A percentile compares a stretch with the other conserved stretches of the same genome.
These are phyloP conservation scores for Aspergillus biplanus DNA, from an alignment of 495 filamentous ascomycete genomes.

Conservation along the genomic window DNA sequence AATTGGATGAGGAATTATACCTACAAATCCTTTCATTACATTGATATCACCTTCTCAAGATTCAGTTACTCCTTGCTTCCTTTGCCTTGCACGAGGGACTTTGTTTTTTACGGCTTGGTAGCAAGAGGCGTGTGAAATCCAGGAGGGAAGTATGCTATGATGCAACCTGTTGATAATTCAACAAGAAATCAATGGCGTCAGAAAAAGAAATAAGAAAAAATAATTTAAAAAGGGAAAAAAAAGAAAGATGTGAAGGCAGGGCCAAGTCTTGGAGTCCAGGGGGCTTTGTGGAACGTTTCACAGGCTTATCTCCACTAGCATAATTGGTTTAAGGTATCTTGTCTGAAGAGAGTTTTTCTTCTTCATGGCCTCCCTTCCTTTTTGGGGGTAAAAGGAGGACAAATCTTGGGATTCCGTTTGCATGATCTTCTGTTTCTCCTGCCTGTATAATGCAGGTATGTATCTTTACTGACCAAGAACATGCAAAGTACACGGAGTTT, in stretches of 20 bases:
- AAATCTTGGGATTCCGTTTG: neutral
- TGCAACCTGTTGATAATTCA: conserved; percentile 25
- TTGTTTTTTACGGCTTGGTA: neutral
- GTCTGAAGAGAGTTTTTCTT: conserved; percentile 7
- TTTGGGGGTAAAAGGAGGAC: neutral
- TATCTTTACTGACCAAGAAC: neutral
- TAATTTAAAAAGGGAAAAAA: conserved; percentile 8
- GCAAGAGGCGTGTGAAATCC: neutral
- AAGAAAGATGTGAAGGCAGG: neutral
- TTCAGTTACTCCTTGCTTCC: neutral
- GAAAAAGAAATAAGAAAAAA: conserved; percentile 4
- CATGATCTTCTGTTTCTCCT: neutral
- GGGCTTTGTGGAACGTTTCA: conserved; percentile 47
- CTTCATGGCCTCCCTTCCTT: neutral
- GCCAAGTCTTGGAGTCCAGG: conserved; percentile 6
- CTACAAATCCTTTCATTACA: neutral
- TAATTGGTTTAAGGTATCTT: conserved; percentile 35
- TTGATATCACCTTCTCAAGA: neutral
- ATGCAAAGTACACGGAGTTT: neutral
- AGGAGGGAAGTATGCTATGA: conserved; percentile 7
- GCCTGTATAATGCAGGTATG: neutral
- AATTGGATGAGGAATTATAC: neutral
- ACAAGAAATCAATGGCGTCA: neutral
- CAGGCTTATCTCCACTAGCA: conserved; percentile 53
- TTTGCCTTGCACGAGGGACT: neutral